phyloP scores from a whole-genome alignment of 768 basidiomycete species.

The Auricularia heimuer region DNA sequence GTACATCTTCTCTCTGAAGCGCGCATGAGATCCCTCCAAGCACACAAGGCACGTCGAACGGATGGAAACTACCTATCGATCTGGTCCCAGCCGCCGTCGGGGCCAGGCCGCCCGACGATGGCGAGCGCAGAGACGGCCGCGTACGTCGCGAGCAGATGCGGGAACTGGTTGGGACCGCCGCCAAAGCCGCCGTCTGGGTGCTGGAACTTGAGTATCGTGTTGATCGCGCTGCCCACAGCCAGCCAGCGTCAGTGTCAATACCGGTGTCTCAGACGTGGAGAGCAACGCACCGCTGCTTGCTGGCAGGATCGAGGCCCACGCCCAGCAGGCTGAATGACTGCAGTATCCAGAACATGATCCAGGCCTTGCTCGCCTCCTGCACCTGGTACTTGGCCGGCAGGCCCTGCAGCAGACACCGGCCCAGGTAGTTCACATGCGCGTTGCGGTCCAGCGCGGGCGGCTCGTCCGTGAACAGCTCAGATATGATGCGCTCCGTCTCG shows the following conservation, averaged over 20 bases:
- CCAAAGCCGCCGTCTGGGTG: constrained; percentile 85
- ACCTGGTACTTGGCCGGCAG: constrained; percentile 71
- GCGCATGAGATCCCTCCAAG: not conserved
- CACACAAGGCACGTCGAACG: not conserved
- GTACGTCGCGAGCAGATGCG: constrained; percentile 86
- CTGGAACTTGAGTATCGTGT: constrained; percentile 74
- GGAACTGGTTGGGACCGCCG: constrained; percentile 81
- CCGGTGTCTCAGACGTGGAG: constrained; percentile 6
- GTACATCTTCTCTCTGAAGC: constrained; percentile 60
- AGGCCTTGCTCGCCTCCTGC: constrained; percentile 91
- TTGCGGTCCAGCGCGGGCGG: constrained; percentile 40
- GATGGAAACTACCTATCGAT: constrained; percentile 55
- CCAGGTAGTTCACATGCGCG: constrained; percentile 66
- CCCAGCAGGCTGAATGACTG: constrained; percentile 77
- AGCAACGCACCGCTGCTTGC: constrained; percentile 52
- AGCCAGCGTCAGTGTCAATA: not conserved
- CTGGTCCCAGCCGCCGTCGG: constrained; percentile 74
- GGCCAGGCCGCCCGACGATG: constrained; percentile 65
- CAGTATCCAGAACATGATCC: constrained; percentile 89
- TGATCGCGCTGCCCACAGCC: constrained; percentile 46
- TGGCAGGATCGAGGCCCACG: constrained; percentile 65
- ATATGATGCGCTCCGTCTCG: constrained; percentile 58
- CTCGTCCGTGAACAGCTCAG: constrained; percentile 32
- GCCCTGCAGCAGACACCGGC: constrained; percentile 62
- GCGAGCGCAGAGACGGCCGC: constrained; percentile 78